Conservation (phyloP, 805 yeast genomes). For the Cyberlindnera suaveolens region DNA sequence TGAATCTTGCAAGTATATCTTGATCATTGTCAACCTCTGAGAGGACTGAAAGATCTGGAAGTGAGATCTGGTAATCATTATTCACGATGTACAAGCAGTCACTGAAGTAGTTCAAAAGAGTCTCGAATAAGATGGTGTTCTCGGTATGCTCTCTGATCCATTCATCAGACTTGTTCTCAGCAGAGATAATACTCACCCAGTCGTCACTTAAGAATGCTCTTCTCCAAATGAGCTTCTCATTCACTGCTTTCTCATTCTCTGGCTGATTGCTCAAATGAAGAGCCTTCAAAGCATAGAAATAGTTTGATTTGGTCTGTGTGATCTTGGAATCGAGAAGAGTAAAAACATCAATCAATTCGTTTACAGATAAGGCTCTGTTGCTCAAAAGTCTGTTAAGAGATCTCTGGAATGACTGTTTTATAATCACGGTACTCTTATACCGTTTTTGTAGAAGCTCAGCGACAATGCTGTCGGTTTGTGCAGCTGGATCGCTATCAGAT, state of each 20-base stretch:
- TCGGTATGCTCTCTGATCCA: constrained; percentile 32
- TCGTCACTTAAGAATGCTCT: constrained; percentile 49
- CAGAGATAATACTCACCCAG: constrained; percentile 37
- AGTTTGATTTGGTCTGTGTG: constrained; percentile 25
- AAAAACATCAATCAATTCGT: constrained; percentile 46
- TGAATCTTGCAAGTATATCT: constrained; percentile 17
- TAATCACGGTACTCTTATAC: constrained; percentile 16
- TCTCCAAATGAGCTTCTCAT: constrained; percentile 46
- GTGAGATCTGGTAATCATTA: constrained; percentile 18
- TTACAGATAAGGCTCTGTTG: constrained; percentile 33
- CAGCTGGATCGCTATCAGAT: constrained; percentile 25
- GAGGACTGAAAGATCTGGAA: constrained; percentile 25
- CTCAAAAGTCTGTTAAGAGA: constrained; percentile 28
- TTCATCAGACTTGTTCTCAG: constrained; percentile 36
- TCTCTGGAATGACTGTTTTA: constrained; percentile 20
- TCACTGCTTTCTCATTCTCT: constrained; percentile 26
- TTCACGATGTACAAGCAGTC: constrained; percentile 27
- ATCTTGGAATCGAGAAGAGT: constrained; percentile 36
- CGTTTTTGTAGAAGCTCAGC: constrained; percentile 19
- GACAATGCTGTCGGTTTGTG: constrained; percentile 20
- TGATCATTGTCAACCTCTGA: constrained; percentile 13
- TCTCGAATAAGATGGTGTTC: constrained; percentile 39
- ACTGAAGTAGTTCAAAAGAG: constrained; percentile 32
- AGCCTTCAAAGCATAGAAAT: constrained; percentile 44
- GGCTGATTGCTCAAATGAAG: constrained; percentile 32